phyloP scores from a whole-genome alignment of 2,329 filamentous ascomycete genomes.

The Venturia carpophila region DNA sequence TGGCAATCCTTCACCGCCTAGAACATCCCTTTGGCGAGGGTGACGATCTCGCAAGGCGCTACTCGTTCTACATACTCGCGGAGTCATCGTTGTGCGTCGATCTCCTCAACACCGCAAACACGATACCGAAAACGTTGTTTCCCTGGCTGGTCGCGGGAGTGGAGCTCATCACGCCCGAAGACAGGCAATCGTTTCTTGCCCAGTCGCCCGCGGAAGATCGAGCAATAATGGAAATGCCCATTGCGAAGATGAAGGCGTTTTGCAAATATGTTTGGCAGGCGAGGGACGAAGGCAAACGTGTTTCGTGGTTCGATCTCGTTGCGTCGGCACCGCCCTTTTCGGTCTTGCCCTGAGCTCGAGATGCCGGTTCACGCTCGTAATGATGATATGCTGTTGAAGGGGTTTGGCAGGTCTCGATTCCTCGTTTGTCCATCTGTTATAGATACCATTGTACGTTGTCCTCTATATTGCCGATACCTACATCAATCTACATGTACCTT shows the following conservation, averaged over 20 bases:
- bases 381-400: background rate
- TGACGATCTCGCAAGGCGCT: constrained; percentile 20
- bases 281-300: background rate
- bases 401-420: background rate
- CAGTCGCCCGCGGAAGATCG: background rate
- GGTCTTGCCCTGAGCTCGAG: background rate
- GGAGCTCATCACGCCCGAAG: background rate
- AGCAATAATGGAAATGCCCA: constrained; percentile 5
- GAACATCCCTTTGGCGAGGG: constrained; percentile 28
- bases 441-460: background rate
- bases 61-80: background rate
- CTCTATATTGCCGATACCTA: background rate
- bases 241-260: constrained; percentile 11
- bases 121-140: constrained; percentile 8
- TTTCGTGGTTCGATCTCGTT: constrained; percentile 3
- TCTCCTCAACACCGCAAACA: background rate
- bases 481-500: too few species aligned
- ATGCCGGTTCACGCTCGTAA: background rate
- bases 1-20: constrained; percentile 28
- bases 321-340: constrained; percentile 5
- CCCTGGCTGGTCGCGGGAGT: constrained; percentile 11
- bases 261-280: background rate
- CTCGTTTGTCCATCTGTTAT: background rate
- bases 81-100: background rate
- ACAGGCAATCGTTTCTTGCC: background rate